phyloP scores from a whole-genome alignment of 225 moss, liverwort and hornwort genomes.

The Climacium dendroides region DNA sequence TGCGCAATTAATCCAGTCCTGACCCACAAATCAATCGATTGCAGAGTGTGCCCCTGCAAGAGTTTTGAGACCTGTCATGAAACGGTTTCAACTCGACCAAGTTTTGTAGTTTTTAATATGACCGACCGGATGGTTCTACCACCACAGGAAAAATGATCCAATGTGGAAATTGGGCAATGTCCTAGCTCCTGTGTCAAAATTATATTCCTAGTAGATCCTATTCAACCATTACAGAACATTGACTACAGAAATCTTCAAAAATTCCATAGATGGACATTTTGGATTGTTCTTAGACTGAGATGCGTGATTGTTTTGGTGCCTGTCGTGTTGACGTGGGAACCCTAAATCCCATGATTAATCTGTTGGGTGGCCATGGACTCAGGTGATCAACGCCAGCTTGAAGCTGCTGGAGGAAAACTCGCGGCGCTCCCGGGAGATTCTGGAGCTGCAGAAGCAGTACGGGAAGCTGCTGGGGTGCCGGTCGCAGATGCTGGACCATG shows the following conservation, averaged over 20 bases:
- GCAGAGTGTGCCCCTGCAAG: background rate
- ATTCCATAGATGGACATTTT: no score
- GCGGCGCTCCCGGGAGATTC: slow-evolving; percentile 67
- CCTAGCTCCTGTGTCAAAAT: background rate
- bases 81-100: no score
- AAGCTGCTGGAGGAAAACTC: slow-evolving; percentile 85
- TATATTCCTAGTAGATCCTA: background rate
- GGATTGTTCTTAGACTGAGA: background rate
- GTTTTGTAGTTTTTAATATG: background rate
- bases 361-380: background rate
- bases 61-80: background rate
- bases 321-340: background rate
- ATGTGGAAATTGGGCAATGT: background rate
- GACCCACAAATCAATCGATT: background rate
- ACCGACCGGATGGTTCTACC: no score
- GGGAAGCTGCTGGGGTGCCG: slow-evolving; percentile 66
- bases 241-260: background rate
- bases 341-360: background rate
- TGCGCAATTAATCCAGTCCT: background rate
- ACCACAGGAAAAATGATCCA: background rate
- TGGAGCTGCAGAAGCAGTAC: slow-evolving; percentile 82
- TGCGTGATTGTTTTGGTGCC: background rate
- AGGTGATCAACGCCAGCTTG: slow-evolving; percentile 87
- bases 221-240: background rate
- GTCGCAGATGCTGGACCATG: slow-evolving; percentile 53